Base-by-base conservation (phyloP, 208 protist species). In the Leptomonas seymouri region DNA sequence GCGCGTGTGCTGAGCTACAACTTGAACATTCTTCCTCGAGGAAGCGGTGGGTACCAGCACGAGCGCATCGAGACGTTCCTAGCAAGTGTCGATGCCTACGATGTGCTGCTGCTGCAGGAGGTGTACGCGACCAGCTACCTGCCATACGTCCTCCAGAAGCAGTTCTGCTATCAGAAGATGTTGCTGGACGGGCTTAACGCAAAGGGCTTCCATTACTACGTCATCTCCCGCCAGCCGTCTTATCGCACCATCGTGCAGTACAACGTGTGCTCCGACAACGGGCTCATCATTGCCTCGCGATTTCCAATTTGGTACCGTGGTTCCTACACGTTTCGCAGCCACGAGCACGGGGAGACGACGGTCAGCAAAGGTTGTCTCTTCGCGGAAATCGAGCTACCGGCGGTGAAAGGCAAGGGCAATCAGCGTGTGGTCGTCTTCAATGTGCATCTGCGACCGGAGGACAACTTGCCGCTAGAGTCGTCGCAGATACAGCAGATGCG, bases 1-100 rank as follows among this genome's bases (percentile, higher is more conserved):
- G 80, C 80, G 21, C 92, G 92, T 20, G 86, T 94, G 39, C 76
- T 97, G 51, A 95, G 87, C 69, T 97, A 93, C 70, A 97, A 97
- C 71, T 91, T 97, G 63, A 95, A 94, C 68, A 85, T 95, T n/a
- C 84, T 95, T 39, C 92, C 92, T 12, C 73, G 81, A 4, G 87
- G 89, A 3, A 84, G 84, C 53, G 83, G 88, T 28, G 90, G 89
- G 5, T 97, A 86, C 74, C 90, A 97, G 72, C 71, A 86, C 28
- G 92, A 97, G 60, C 87, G 92, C 25, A 87, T 95, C 36, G 76
- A 87, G 16, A 78, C 86, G 27, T 95, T 97, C 71, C 67, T 97
- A 16, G 50, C 62, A 18, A 69, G 49, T 31, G 78, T 93, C 3
- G 87, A 90, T 61, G 46, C 78, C 27, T 95, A 95, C 71, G 92